Evolutionary conservation across 305 asterid species (phyloP).

Genomic region (Withania somnifera): DNA sequence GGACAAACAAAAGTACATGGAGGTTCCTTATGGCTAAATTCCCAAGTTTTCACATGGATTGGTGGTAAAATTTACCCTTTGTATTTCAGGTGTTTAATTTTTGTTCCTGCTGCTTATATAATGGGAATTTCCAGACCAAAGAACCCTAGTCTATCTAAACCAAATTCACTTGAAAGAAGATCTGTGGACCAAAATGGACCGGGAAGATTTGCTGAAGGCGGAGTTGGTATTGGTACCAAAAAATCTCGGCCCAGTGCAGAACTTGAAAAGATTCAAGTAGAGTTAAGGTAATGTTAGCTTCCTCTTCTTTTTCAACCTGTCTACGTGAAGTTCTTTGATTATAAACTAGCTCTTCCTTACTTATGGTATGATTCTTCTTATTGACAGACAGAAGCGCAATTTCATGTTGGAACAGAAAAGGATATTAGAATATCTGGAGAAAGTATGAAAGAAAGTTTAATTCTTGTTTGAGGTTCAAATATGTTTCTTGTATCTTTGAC

Average conservation of each 20-base stretch:
- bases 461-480: neutral
- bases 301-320: neutral
- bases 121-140: neutral
- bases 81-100: neutral
- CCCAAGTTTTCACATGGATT: too few species aligned
- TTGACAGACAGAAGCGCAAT: neutral
- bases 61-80: neutral
- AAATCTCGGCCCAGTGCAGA: slow-evolving; percentile 42
- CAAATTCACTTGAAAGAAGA: neutral
- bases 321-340: neutral
- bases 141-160: neutral
- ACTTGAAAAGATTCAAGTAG: slow-evolving; percentile 45
- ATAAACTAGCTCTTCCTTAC: neutral
- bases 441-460: neutral
- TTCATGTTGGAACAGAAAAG: neutral
- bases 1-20: neutral
- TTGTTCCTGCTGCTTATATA: neutral
- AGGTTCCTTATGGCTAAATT: neutral
- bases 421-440: neutral
- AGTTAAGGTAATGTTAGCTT: slow-evolving; percentile 35
- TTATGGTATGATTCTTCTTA: neutral
- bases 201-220: slow-evolving; percentile 61
- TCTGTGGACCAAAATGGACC: too few species aligned
- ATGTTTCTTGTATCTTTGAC: neutral
- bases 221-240: slow-evolving; percentile 41